Evolutionary conservation across 1,284 basidiomycete genomes (phyloP), one percentile per base, ranked within the genome.

Genomic region (Inonotus obliquus): DNA sequence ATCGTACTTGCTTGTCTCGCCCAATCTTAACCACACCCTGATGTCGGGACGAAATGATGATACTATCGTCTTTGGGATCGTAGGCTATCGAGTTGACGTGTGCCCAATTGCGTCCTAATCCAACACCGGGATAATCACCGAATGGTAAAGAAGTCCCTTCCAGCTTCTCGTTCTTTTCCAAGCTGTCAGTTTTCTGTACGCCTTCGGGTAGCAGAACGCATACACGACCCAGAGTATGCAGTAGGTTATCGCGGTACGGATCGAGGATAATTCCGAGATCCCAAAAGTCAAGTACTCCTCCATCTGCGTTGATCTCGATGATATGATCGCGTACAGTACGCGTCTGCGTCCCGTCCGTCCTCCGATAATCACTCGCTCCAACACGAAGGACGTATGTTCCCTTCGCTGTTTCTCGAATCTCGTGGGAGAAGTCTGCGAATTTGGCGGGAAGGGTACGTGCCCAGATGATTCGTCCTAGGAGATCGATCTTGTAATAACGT

Each of bases 301-400:
- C 54, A 41, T 55, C 54, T 19, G 54, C 13, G 17, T 55, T 55
- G 19, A 55, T 37, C 13, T 55, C 54, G 54, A 55, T 55, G 54
- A 55, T 55, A 38, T 55, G 54, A 55, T 55, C 54, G 35, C 54
- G 54, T 39, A 55, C 37, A 13, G 54, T 38, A 13, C 54, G 54
- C 13, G 37, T 44, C 41, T 56, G 54, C 19, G 35, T 56, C 25
- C 54, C 54, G 23, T 56, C 54, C 1, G 37, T 19, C 7, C 54
- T 32, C 10, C 37, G 54, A n/a, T 56, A 56, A 27, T 56, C 38
- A n/a, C 35, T 41, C 11, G 54, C 39, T 19, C 35, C 54, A 25
- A 56, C 37, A 56, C 54, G 54, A 11, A 56, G 41, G 7, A 56
- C 54, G 38, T 56, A 56, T 39, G 54, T 56, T 41, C 54, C 54